phyloP scores from a whole-genome alignment of 2,329 filamentous ascomycete species.

The Aspergillus transmontanensis region DNA sequence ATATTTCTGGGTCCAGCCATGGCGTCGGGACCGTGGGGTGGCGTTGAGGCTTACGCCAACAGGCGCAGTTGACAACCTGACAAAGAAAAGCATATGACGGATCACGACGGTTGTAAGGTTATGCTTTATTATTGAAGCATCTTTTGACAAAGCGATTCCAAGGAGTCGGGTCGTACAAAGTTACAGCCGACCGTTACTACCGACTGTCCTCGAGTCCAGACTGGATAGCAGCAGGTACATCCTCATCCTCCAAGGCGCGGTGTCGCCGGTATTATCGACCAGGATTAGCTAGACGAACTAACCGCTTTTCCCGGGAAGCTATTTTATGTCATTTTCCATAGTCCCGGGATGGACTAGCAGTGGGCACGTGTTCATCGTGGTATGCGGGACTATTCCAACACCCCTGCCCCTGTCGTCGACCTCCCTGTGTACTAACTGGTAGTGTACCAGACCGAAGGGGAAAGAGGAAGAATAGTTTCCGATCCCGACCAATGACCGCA shows the following conservation, averaged over 20 bases:
- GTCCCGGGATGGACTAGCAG: not conserved
- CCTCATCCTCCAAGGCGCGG: not conserved
- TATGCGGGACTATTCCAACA: slow-evolving; percentile 20
- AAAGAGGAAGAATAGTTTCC: not conserved
- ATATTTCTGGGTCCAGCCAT: not conserved
- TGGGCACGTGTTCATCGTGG: slow-evolving; percentile 24
- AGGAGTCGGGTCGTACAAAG: not conserved
- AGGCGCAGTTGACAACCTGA: slow-evolving; percentile 6
- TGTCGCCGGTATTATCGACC: not conserved
- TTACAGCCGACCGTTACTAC: slow-evolving; percentile 13
- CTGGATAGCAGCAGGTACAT: not conserved
- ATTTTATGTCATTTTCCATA: not conserved
- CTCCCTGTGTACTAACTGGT: not conserved
- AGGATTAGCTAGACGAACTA: not conserved
- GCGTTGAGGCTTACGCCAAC: slow-evolving; percentile 8
- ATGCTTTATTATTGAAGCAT: slow-evolving; percentile 8
- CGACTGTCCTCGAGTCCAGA: slow-evolving; percentile 7
- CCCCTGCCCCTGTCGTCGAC: not conserved
- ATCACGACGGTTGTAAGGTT: not conserved
- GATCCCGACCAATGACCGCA: not conserved
- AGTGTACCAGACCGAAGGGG: not conserved
- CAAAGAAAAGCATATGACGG: slow-evolving; percentile 9
- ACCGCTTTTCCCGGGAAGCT: not conserved
- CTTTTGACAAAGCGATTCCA: not conserved
- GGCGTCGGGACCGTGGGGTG: slow-evolving; percentile 9